These are phyloP conservation scores for Ceratobasidium sp. DNA, from an alignment of 1,284 basidiomycete species.

Conservation along the genomic window DNA sequence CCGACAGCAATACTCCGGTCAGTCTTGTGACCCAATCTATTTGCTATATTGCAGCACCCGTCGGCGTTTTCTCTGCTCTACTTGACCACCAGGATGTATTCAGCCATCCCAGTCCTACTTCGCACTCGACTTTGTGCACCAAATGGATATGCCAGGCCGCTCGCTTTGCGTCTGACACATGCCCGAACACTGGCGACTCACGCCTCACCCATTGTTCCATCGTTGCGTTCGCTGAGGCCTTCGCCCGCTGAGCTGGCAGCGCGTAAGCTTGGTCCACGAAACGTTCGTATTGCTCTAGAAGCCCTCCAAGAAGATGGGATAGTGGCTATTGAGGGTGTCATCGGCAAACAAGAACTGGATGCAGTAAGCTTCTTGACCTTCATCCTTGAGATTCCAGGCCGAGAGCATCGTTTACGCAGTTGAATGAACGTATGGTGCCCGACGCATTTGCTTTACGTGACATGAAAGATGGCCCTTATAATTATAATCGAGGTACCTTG, in stretches of 20 bases:
- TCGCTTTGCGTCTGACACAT: neutral
- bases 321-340: conserved; percentile 32
- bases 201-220: neutral
- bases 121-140: neutral
- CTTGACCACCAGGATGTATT: too few relatives aligned
- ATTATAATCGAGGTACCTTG: conserved; percentile 13
- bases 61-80: conserved; percentile 1
- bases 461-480: conserved; percentile 19
- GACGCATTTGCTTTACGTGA: conserved; percentile 29
- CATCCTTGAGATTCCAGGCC: too few relatives aligned
- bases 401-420: neutral
- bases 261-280: conserved; percentile 16
- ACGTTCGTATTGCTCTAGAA: conserved; percentile 25
- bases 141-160: neutral
- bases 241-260: conserved; percentile 18
- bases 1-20: neutral
- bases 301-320: conserved; percentile 39
- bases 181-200: conserved; percentile 7
- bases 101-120: neutral
- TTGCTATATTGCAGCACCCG: neutral
- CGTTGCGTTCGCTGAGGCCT: neutral
- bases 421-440: conserved; percentile 34
- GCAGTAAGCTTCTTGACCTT: neutral
- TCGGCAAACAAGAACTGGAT: conserved; percentile 34
- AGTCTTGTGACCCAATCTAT: conserved; percentile 3